A percentile compares a stretch with the other conserved stretches of the same genome.
These are phyloP conservation scores for Rutstroemia sydowiana DNA, from an alignment of 2,329 filamentous ascomycete genomes.

Conservation along the genomic window DNA sequence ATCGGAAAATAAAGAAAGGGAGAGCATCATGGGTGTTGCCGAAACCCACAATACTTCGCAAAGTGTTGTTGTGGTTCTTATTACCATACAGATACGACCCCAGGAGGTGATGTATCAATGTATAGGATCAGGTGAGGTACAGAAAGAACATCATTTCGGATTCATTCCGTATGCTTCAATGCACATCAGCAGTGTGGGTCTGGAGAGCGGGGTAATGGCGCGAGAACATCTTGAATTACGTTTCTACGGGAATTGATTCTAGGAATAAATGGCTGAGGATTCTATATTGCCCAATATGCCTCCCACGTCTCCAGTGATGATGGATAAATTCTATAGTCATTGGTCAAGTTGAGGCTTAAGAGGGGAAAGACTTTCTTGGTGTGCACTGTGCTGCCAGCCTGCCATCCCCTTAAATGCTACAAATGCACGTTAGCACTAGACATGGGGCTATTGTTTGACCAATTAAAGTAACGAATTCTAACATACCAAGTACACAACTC, in stretches of 20 bases:
- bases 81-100: conserved; percentile 6
- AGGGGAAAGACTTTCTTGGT: background rate
- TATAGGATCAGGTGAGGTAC: conserved; percentile 4
- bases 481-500: no score
- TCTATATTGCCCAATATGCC: background rate
- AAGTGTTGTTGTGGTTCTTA: background rate
- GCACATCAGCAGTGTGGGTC: background rate
- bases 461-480: no score
- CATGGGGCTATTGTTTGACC: no score
- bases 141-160: no score
- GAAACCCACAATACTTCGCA: background rate
- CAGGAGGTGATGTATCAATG: background rate
- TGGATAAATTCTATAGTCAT: background rate
- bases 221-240: background rate
- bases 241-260: background rate
- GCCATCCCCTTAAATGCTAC: no score
- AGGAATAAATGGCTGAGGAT: background rate
- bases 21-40: background rate
- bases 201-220: conserved; percentile 2
- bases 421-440: no score
- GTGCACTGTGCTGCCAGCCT: background rate
- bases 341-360: background rate
- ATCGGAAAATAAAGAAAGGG: background rate
- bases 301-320: background rate
- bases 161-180: background rate